Percentiles rank a stretch among this genome's conserved stretches.
phyloP scores from a whole-genome alignment of 2,329 filamentous ascomycete species.

The Cercospora zeae-maydis region DNA sequence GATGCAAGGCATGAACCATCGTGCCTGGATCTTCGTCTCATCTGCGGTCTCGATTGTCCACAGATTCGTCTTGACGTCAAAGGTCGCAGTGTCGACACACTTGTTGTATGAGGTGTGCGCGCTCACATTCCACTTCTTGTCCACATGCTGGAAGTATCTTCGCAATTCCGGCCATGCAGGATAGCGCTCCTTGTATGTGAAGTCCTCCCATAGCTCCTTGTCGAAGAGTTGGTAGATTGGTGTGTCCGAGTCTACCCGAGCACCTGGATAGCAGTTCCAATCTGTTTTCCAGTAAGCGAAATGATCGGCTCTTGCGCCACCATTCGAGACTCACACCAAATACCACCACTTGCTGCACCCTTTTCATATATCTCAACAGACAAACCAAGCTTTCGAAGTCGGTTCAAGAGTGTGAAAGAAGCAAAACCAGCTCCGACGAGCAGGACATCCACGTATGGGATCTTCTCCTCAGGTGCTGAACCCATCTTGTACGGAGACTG shows the following conservation, averaged over 20 bases:
- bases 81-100: conserved; percentile 52
- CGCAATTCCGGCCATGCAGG: conserved; percentile 48
- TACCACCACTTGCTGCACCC: conserved; percentile 36
- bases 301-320: too few relatives aligned
- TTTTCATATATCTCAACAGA: conserved; percentile 37
- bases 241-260: conserved; percentile 44
- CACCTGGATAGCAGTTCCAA: conserved; percentile 38
- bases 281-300: neutral
- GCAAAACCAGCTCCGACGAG: conserved; percentile 26
- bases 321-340: conserved; percentile 29
- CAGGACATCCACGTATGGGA: conserved; percentile 22
- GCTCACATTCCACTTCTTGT: conserved; percentile 53
- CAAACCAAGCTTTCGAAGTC: conserved; percentile 36
- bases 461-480: conserved; percentile 27
- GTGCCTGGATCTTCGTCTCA: conserved; percentile 49
- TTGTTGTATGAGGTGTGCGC: conserved; percentile 57
- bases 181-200: conserved; percentile 48
- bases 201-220: conserved; percentile 43
- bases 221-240: conserved; percentile 33
- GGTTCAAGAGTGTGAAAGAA: conserved; percentile 28
- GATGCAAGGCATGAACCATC: conserved; percentile 53
- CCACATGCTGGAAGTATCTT: conserved; percentile 58
- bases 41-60: conserved; percentile 54
- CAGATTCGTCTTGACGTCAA: conserved; percentile 47
- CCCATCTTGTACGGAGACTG: conserved; percentile 27